A percentile compares a stretch with the other conserved stretches of the same genome.
Evolutionary conservation across 441 rosid species (phyloP).

Genomic region (Oxalis stricta): DNA sequence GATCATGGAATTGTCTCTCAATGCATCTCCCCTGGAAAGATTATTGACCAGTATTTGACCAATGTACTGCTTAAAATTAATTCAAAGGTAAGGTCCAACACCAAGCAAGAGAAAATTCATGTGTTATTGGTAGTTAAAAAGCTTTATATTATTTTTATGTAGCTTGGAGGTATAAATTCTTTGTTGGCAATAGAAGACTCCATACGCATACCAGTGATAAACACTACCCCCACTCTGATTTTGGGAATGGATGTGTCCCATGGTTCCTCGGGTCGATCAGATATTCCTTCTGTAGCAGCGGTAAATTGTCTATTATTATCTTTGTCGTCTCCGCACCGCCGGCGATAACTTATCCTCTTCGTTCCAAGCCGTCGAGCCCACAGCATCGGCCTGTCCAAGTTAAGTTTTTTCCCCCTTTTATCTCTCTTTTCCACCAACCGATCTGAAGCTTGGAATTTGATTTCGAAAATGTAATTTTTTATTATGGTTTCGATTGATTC

Average conservation of each 20-base stretch:
- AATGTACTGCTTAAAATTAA: slow-evolving; percentile 86
- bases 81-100: slow-evolving; percentile 47
- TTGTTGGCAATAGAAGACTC: slow-evolving; percentile 55
- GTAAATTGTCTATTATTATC: slow-evolving; percentile 24
- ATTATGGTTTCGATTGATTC: no score
- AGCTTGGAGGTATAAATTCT: slow-evolving; percentile 97
- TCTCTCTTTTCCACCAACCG: no score
- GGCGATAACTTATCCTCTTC: no score
- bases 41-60: slow-evolving; percentile 76
- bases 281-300: slow-evolving; percentile 77
- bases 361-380: no score
- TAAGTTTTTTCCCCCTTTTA: no score
- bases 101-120: slow-evolving; percentile 2
- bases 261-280: slow-evolving; percentile 72
- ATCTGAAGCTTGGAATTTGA: no score
- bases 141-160: slow-evolving; percentile 11
- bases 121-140: neutral
- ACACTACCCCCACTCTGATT: slow-evolving; percentile 67
- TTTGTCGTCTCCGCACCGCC: neutral
- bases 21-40: slow-evolving; percentile 63
- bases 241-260: slow-evolving; percentile 98
- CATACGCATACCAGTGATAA: slow-evolving; percentile 36
- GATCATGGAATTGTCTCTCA: slow-evolving; percentile 72
- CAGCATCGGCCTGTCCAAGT: no score
- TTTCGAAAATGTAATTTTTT: no score